Evolutionary conservation across 129 eudicot genomes (phyloP).

Genomic region (Artemisia tridentata): DNA sequence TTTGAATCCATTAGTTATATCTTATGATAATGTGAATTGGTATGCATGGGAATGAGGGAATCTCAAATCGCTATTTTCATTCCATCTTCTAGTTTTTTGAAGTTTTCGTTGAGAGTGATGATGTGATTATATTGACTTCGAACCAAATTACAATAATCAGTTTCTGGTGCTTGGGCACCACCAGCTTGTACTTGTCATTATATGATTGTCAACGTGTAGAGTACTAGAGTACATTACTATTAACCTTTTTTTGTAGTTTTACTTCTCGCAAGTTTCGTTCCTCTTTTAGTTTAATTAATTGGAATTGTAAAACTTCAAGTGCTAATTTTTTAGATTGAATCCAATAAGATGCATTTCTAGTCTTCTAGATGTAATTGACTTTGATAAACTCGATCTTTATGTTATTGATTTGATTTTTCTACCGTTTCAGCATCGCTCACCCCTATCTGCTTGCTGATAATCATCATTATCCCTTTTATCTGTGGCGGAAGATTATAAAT

Average conservation of each 20-base stretch:
- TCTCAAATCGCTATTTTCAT: not conserved
- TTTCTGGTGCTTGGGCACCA: not conserved
- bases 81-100: not conserved
- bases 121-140: not conserved
- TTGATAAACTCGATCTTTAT: not conserved
- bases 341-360: conserved; percentile 6
- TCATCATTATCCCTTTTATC: conserved; percentile 87
- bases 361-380: conserved; percentile 7
- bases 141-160: conserved; percentile 1
- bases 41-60: no score
- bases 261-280: no score
- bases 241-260: no score
- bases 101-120: not conserved
- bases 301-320: no score
- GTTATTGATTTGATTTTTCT: conserved; percentile 18
- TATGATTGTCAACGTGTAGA: not conserved
- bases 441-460: conserved; percentile 98
- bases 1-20: conserved; percentile 8
- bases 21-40: not conserved
- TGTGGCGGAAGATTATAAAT: conserved; percentile 89
- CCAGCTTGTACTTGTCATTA: not conserved
- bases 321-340: not conserved
- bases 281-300: no score
- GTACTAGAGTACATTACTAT: no score
- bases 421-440: conserved; percentile 80